phyloP scores from a whole-genome alignment of 805 yeast species.

The Saccharomycopsis capsularis region DNA sequence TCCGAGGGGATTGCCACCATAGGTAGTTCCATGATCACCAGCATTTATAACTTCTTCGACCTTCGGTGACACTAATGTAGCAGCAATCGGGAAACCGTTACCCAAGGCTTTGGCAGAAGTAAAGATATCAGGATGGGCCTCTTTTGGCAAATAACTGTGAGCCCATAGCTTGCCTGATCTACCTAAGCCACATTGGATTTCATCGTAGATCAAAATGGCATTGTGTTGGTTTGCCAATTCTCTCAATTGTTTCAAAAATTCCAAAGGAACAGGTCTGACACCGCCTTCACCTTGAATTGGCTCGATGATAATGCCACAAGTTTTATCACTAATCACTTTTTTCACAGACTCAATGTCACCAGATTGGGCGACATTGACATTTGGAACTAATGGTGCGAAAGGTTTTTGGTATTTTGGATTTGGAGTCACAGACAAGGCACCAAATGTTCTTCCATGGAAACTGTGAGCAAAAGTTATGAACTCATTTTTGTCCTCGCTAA shows the following conservation, averaged over 20 bases:
- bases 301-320: constrained; percentile 88
- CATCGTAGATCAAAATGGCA: constrained; percentile 82
- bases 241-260: constrained; percentile 61
- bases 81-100: constrained; percentile 94
- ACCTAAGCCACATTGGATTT: constrained; percentile 94
- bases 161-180: constrained; percentile 94
- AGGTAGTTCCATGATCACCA: constrained; percentile 98
- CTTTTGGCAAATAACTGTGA: constrained; percentile 63
- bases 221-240: constrained; percentile 59
- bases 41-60: constrained; percentile 68
- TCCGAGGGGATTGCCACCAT: constrained; percentile 95
- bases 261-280: constrained; percentile 56
- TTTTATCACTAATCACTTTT: constrained; percentile 33
- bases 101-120: constrained; percentile 96
- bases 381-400: constrained; percentile 87
- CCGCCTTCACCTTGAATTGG: constrained; percentile 99
- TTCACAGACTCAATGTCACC: constrained; percentile 55
- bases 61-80: constrained; percentile 76
- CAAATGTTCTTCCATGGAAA: constrained; percentile 95
- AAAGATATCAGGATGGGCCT: constrained; percentile 89
- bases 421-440: constrained; percentile 86
- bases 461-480: constrained; percentile 82
- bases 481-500: constrained; percentile 54
- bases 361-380: constrained; percentile 62
- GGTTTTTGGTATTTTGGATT: constrained; percentile 91